Conservation (phyloP, 208 protist species). For the Blechomonas ayalai region DNA sequence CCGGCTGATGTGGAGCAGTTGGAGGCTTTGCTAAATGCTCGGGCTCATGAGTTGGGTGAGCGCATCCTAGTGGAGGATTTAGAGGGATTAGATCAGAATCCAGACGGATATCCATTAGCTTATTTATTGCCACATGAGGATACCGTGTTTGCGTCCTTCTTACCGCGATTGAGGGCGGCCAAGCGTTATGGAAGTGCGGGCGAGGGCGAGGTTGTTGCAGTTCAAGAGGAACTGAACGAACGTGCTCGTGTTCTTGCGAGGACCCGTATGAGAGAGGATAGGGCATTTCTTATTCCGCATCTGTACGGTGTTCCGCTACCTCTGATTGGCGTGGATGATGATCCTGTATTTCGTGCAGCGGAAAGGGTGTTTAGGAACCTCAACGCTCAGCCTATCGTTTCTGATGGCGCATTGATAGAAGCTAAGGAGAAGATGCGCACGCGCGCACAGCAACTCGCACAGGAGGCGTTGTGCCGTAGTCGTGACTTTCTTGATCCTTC, state of each 20-base stretch:
- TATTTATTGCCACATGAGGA: conserved; percentile 24
- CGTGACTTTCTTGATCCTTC: conserved; percentile 60
- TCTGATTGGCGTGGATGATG: conserved; percentile 14
- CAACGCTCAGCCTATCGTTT: too few species aligned
- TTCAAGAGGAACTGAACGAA: conserved; percentile 6
- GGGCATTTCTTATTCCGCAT: conserved; percentile 11
- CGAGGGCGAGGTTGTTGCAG: neutral
- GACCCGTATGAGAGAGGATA: conserved; percentile 7
- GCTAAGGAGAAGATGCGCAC: conserved; percentile 13
- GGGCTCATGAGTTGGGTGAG: conserved; percentile 7
- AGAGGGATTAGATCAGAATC: conserved; percentile 7
- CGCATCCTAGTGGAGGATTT: conserved; percentile 7
- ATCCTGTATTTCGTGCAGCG: conserved; percentile 10
- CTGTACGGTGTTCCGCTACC: conserved; percentile 13
- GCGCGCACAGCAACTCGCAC: conserved; percentile 16
- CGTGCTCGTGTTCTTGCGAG: conserved; percentile 7
- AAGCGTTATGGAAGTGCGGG: neutral
- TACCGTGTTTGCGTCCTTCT: conserved; percentile 11
- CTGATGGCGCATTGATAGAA: too few species aligned
- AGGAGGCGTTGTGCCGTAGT: conserved; percentile 34
- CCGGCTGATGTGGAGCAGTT: conserved; percentile 2
- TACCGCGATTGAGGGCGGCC: conserved; percentile 4
- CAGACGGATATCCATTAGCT: conserved; percentile 7
- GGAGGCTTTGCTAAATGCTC: conserved; percentile 11
- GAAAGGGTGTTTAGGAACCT: conserved; percentile 7